Base-by-base conservation (phyloP, 306 rosid genomes). In the Cercis canadensis region DNA sequence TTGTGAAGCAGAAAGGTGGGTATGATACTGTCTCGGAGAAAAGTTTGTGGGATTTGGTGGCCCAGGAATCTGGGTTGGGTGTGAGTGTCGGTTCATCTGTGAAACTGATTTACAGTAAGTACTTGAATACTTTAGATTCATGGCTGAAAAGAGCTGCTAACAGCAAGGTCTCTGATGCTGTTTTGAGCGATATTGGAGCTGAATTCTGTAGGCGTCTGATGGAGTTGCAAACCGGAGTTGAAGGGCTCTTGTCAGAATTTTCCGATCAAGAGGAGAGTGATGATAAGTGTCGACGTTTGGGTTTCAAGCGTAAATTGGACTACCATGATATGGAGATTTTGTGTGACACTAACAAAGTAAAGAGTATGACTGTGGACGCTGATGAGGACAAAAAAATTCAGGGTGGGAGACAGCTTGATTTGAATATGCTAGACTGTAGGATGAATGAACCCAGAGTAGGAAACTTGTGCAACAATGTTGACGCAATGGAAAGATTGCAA, bases 1-100 rank as follows among this genome's bases (percentile, higher is more conserved):
- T 75, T 67, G 97, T 90, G 70, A 86, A 87, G 74, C 82, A 77
- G 58, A 84, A 86, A 50, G 98, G 98, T 72, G 98, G 98, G 29
- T 90, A 74, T 69, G 82, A 80, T 6, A 81, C 24, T 19, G 75
- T 87, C 24, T 78, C 83, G 5, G 34, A 76, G 24, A 56, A 41
- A 0, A 73, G 73, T 54, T 57, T 82, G 39, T 93, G 98, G 98
- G 85, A 78, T 80, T 65, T 33, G 39, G 92, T 87, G 57, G 89
- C 89, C 8, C 70, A 79, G 44, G 85, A 87, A 71, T 84, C 82
- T 56, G 93, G 97, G 47, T 69, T 85, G 41, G 90, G 86, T 60
- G 46, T 45, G 61, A 70, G 59, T 44, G 61, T 75, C 21, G 82
- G 84, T 33, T 80, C 87, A 1, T 74, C 80, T 21, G 72, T 90